Base-by-base conservation (phyloP, 2,329 filamentous ascomycete genomes). In the Alternaria angustiovoidea region DNA sequence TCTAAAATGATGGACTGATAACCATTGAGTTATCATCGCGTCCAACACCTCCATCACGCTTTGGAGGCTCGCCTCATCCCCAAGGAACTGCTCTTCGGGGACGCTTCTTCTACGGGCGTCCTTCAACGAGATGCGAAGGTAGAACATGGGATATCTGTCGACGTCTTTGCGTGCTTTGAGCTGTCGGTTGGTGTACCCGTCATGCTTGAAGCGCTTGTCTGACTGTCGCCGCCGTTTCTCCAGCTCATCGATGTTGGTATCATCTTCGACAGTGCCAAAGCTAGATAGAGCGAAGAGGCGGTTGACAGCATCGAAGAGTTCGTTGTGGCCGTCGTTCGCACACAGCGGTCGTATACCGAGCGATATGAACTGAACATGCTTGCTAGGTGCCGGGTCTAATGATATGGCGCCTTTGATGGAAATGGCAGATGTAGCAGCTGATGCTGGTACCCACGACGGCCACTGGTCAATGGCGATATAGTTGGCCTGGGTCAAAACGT, bases 141-240 rank as follows among this genome's bases (percentile, higher is more conserved):
- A 91, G 70, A 97, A 98, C 89, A 94, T 94, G 0, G 94, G 93
- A 88, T 92, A 95, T 51, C 88, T 86, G 70, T 97, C 93, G 9
- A 94, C 81, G 0, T 88, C 84, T 73, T 92, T 94, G 43, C 82
- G 84, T 7, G 76, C 78, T 70, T 83, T 87, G 38, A 86, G 66
- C 59, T 88, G 85, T 63, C 79, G 84, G 32, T 75, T 79, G 1
- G 82, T 86, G 56, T 82, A 85, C 1, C 80, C 81, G 28, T 84
- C 81, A 7, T 70, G 76, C 59, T 84, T 86, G 59, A 77, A 81
- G 22, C 78, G 75, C 54, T 72, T 74, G 63, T 83, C 80, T 51
- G 75, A 70, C 44, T 70, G 72, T 57, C 66, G 75, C 55, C 67
- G 70, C 38, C 78, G 67, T 47, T 74, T 77, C 16, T 82, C 80